Evolutionary conservation across 306 rosid species (phyloP).

Genomic region (Echinosophora koreensis): DNA sequence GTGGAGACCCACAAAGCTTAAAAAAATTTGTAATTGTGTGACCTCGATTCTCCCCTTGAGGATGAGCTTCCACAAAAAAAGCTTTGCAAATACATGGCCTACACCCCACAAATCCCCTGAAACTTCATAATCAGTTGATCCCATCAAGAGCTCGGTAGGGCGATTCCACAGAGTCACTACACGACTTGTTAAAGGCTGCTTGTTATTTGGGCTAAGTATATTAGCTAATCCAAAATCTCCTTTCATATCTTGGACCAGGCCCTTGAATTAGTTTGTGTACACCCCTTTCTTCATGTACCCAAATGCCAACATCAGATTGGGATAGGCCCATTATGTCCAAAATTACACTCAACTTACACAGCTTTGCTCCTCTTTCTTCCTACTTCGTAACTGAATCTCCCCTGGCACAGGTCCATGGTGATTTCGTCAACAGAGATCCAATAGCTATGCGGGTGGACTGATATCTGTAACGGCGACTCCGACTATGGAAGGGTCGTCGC

Average conservation of each 20-base stretch:
- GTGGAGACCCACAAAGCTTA: slow-evolving; percentile 96
- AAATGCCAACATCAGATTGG: no score
- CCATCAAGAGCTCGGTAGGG: slow-evolving; percentile 97
- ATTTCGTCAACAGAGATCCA: no score
- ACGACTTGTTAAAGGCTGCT: slow-evolving; percentile 80
- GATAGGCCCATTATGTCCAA: no score
- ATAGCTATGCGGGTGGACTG: no score
- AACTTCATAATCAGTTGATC: slow-evolving; percentile 82
- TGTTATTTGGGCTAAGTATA: slow-evolving; percentile 60
- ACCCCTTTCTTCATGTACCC: no score
- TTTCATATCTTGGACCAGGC: slow-evolving; percentile 49
- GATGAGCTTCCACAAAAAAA: slow-evolving; percentile 75
- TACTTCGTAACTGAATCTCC: no score
- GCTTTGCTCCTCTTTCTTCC: no score
- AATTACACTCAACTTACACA: no score
- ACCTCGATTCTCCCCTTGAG: slow-evolving; percentile 99
- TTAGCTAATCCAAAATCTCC: slow-evolving; percentile 98
- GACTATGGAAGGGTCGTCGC: no score
- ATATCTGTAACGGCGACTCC: no score
- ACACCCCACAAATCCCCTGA: slow-evolving; percentile 95
- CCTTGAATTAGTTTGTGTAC: no score
- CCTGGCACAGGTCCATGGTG: no score
- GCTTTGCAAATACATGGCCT: slow-evolving; percentile 95
- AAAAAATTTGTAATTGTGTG: slow-evolving; percentile 88
- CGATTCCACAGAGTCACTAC: slow-evolving; percentile 99